phyloP scores from a whole-genome alignment of 164 flowering plant genomes.

The Taxillus chinensis region DNA sequence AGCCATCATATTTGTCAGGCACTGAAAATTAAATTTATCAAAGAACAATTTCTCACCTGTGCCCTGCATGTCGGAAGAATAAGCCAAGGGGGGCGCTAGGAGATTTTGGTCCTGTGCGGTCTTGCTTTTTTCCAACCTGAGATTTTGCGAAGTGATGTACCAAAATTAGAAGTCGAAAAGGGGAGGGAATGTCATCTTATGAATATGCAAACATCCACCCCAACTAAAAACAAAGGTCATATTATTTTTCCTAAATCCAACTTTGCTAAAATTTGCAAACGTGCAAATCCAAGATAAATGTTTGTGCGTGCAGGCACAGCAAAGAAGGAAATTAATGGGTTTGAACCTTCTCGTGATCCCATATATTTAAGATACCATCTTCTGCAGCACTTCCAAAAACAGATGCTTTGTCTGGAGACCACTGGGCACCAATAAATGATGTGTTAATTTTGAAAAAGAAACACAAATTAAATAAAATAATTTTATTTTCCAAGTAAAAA shows the following conservation, averaged over 20 bases:
- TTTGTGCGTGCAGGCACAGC: neutral
- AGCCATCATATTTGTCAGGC: too few species aligned
- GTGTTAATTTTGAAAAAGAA: neutral
- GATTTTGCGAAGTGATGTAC: neutral
- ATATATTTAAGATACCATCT: slow-evolving; percentile 68
- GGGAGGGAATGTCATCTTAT: too few species aligned
- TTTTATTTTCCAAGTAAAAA: too few species aligned
- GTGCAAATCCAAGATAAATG: neutral
- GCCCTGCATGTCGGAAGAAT: slow-evolving; percentile 74
- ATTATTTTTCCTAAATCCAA: too few species aligned
- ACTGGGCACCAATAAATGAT: slow-evolving; percentile 7
- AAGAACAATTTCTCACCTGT: slow-evolving; percentile 30
- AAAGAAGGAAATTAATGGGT: neutral
- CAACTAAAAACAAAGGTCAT: too few species aligned
- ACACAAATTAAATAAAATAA: neutral
- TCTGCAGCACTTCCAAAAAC: slow-evolving; percentile 51
- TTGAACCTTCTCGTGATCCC: slow-evolving; percentile 67
- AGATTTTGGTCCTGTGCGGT: slow-evolving; percentile 22
- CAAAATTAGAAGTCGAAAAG: too few species aligned
- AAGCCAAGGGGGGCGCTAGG: slow-evolving; percentile 52
- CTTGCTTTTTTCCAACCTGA: slow-evolving; percentile 51
- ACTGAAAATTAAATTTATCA: neutral
- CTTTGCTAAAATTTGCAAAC: too few species aligned
- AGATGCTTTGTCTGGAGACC: slow-evolving; percentile 19
- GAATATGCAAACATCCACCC: too few species aligned